Base-by-base conservation (phyloP, 139 green algal species). In the Desmodesmus armatus region DNA sequence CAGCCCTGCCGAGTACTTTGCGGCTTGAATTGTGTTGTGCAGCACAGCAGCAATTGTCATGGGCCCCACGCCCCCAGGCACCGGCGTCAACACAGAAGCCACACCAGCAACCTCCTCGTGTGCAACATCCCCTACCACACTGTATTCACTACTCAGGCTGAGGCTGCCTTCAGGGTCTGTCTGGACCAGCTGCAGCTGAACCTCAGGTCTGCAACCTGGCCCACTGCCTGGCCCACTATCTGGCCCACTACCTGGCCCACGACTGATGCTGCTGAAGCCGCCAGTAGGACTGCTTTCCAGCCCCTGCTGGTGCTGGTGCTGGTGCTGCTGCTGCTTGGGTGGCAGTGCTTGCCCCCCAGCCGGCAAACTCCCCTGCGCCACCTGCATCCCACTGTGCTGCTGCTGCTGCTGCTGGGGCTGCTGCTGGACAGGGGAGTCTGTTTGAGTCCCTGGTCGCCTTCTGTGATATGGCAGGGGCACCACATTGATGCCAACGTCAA, bases 401-500 rank as follows among this genome's bases (percentile, higher is more conserved):
- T 75, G 63, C 5, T n/a, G 9, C 74, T 69, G n/a, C 74, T 82
- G 74, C 51, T 71, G 49, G 44, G 39, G 44, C 74, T 69, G 3
- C 78, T 73, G 40, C 62, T 60, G 40, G n/a, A n/a, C n/a, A n/a
- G n/a, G n/a, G n/a, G n/a, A 41, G 63, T 41, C 72, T 80, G 51
- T 13, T 77, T 47, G 15, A 13, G 51, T 62, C 15, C 15, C 51
- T n/a, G n/a, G n/a, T n/a, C 39, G 23, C 47, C 73, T 65, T 44
- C 23, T 60, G 31, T 25, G 7, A 9, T n/a, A 17, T 35, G 23
- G 5, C 31, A 43, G 4, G 87, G 13, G 86, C 33, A 98, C 89
- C 3, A 96, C 94, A 79, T 99, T 99, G 85, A 98, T 99, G n/a
- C 97, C 97, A 9, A 99, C 95, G 78, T 99, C 97, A 15, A 99